phyloP scores from a whole-genome alignment of 2,329 filamentous ascomycete genomes.

The Elsinoe fawcettii region DNA sequence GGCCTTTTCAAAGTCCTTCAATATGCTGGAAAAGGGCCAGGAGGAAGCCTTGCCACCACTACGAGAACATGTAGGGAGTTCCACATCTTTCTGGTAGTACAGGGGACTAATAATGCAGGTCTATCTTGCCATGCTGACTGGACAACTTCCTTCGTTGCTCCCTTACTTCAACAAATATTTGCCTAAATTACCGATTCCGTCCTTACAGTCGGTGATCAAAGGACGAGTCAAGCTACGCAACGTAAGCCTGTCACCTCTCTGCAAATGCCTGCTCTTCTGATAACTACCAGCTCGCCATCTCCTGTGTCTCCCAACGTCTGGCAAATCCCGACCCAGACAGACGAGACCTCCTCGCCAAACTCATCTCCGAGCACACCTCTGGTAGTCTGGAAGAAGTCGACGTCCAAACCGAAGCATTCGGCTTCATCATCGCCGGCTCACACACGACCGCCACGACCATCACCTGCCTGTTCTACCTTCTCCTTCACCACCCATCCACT shows the following conservation, averaged over 20 bases:
- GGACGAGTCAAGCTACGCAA: slow-evolving; percentile 1
- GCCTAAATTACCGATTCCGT: slow-evolving; percentile 5
- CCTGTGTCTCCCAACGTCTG: slow-evolving; percentile 2
- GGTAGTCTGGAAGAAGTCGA: slow-evolving; percentile 2
- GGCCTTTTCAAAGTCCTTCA: slow-evolving; percentile 4
- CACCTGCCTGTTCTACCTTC: slow-evolving; percentile 25
- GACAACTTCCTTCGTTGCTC: neutral
- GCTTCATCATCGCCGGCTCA: slow-evolving; percentile 25
- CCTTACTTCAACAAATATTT: slow-evolving; percentile 8
- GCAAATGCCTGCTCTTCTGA: neutral
- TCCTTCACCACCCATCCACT: slow-evolving; percentile 22
- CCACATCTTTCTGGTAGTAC: neutral
- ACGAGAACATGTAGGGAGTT: neutral
- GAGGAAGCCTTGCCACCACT: slow-evolving; percentile 7
- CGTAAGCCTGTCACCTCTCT: neutral
- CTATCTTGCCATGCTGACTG: slow-evolving; percentile 12
- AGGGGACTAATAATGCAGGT: neutral
- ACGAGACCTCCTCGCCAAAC: slow-evolving; percentile 11
- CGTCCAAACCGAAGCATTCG: slow-evolving; percentile 12
- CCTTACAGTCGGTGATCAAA: slow-evolving; percentile 3
- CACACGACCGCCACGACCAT: slow-evolving; percentile 28
- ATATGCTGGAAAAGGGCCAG: slow-evolving; percentile 6
- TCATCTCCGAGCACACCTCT: neutral
- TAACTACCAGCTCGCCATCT: slow-evolving; percentile 1
- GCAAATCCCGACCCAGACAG: slow-evolving; percentile 2